These are phyloP conservation scores for Debaryomyces maramus DNA, from an alignment of 805 yeast genomes.

Conservation along the genomic window DNA sequence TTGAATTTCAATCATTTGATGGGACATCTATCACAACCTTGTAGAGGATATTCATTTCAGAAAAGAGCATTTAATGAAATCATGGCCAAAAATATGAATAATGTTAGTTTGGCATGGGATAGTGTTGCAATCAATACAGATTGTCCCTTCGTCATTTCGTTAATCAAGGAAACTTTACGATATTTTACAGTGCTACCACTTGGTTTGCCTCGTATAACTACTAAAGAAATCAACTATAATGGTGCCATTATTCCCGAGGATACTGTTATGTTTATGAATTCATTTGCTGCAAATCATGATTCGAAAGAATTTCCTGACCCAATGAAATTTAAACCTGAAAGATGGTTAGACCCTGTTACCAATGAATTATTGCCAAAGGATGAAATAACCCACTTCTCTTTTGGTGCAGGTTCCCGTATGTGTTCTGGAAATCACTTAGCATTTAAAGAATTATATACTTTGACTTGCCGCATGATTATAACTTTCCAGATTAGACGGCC, in stretches of 20 bases:
- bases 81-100: constrained; percentile 29
- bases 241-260: constrained; percentile 50
- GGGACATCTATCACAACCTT: constrained; percentile 55
- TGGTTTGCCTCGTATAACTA: constrained; percentile 61
- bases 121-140: constrained; percentile 22
- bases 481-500: constrained; percentile 52
- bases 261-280: constrained; percentile 62
- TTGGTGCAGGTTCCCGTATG: constrained; percentile 73
- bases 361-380: constrained; percentile 13
- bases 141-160: constrained; percentile 55
- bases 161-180: constrained; percentile 63
- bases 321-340: constrained; percentile 48
- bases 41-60: constrained; percentile 6
- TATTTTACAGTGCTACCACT: constrained; percentile 66
- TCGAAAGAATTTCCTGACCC: constrained; percentile 42
- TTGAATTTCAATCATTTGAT: constrained; percentile 59
- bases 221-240: constrained; percentile 46
- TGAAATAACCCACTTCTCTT: constrained; percentile 46
- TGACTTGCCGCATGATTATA: constrained; percentile 53
- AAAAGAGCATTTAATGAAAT: constrained; percentile 44
- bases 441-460: constrained; percentile 59
- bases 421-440: constrained; percentile 72
- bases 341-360: constrained; percentile 44
- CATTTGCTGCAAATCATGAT: constrained; percentile 73
- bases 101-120: constrained; percentile 36